phyloP scores from a whole-genome alignment of 2,329 filamentous ascomycete genomes.

The Nannizziopsis arthrosporioides region DNA sequence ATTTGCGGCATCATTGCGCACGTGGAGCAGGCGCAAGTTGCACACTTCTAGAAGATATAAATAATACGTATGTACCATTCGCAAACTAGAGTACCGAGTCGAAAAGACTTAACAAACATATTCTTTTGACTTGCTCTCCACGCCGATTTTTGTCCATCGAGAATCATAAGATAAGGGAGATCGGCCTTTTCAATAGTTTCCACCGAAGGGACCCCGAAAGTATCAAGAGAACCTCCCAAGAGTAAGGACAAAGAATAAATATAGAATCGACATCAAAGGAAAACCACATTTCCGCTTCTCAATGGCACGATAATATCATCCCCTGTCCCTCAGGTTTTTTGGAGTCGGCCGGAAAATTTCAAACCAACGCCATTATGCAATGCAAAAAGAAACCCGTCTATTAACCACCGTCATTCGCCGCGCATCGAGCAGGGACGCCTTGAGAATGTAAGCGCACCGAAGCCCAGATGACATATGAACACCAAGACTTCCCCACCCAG shows the following conservation, averaged over 20 bases:
- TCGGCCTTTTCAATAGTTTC: neutral
- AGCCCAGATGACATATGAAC: constrained; percentile 6
- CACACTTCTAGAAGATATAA: neutral
- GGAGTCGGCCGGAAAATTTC: constrained; percentile 9
- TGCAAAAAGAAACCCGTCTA: constrained; percentile 10
- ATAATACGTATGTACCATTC: constrained; percentile 1
- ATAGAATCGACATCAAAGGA: constrained; percentile 2
- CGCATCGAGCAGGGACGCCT: neutral
- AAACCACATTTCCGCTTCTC: constrained; percentile 1
- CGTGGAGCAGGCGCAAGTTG: too few relatives aligned
- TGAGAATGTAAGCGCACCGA: constrained; percentile 5
- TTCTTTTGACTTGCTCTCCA: neutral
- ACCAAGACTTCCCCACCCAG: constrained; percentile 8
- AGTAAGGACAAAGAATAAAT: neutral
- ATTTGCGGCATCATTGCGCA: too few relatives aligned
- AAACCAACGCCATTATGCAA: constrained; percentile 11
- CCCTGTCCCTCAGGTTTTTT: neutral
- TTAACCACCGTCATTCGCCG: constrained; percentile 11
- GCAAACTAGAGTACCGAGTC: constrained; percentile 4
- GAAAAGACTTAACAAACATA: neutral
- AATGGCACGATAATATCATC: constrained; percentile 4
- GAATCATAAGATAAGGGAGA: neutral
- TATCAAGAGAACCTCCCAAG: neutral
- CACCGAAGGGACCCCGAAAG: neutral
- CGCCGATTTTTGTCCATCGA: neutral